These are phyloP conservation scores for rapeseed (Brassica napus) DNA, from an alignment of 345 rosid species.

Conservation along the genomic window Da-Ae NC_063444.1:27964001-27964500, in stretches of 20 bases:
- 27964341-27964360: conserved; percentile 86
- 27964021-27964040: conserved; percentile 84
- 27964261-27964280: conserved; percentile 99
- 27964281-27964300: conserved; percentile 94
- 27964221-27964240: conserved; percentile 71
- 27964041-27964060: conserved; percentile 83
- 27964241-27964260: conserved; percentile 95
- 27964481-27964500: conserved; percentile 98
- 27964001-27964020: conserved; percentile 85
- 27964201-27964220: neutral
- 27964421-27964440: conserved; percentile 51
- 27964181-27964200: neutral
- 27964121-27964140: conserved; percentile 96
- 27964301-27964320: conserved; percentile 87
- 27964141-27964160: conserved; percentile 46
- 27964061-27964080: conserved; percentile 91
- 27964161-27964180: neutral
- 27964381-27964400: neutral
- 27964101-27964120: conserved; percentile 92
- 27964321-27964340: conserved; percentile 84
- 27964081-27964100: conserved; percentile 77
- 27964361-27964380: conserved; percentile 36
- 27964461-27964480: conserved; percentile 84
- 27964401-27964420: neutral
- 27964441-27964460: conserved; percentile 78